Conservation (phyloP, 2,329 filamentous ascomycete species). For the Fusarium devonianum region DNA sequence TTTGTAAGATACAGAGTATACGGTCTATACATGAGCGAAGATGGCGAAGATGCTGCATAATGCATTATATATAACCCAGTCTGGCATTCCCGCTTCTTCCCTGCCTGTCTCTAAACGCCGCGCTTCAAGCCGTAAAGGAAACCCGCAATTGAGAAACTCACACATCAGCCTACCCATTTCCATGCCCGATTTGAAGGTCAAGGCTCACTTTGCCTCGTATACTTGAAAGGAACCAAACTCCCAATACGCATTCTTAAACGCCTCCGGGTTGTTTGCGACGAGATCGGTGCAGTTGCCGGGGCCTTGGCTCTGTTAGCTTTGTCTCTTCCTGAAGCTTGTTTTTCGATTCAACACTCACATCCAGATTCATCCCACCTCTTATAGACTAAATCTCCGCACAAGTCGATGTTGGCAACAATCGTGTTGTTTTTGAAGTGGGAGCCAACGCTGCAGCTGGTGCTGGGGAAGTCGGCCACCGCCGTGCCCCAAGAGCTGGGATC, state of each 20-base stretch:
- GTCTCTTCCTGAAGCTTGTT: too few species aligned
- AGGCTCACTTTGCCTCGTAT: slow-evolving; percentile 51
- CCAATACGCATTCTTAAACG: slow-evolving; percentile 69
- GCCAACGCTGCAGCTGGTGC: slow-evolving; percentile 65
- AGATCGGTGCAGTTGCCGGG: slow-evolving; percentile 63
- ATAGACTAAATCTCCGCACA: slow-evolving; percentile 65
- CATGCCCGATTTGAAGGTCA: not conserved
- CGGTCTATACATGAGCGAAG: slow-evolving; percentile 13
- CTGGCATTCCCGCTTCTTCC: slow-evolving; percentile 1
- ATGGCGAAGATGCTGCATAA: slow-evolving; percentile 3
- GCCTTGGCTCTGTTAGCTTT: slow-evolving; percentile 45
- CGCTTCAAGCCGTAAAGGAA: slow-evolving; percentile 25
- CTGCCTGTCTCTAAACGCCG: slow-evolving; percentile 38
- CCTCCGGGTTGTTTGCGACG: slow-evolving; percentile 63
- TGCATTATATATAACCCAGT: slow-evolving; percentile 3
- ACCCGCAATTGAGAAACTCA: not conserved
- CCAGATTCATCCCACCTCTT: slow-evolving; percentile 56
- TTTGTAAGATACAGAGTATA: slow-evolving; percentile 21
- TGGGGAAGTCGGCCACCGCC: slow-evolving; percentile 70
- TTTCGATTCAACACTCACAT: slow-evolving; percentile 44
- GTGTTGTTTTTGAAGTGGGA: slow-evolving; percentile 70
- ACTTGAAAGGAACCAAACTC: slow-evolving; percentile 68
- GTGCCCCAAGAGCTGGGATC: slow-evolving; percentile 69
- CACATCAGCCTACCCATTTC: not conserved
- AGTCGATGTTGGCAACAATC: slow-evolving; percentile 71